phyloP scores from a whole-genome alignment of 2,329 filamentous ascomycete genomes.

The Dactylellina sp. region DNA sequence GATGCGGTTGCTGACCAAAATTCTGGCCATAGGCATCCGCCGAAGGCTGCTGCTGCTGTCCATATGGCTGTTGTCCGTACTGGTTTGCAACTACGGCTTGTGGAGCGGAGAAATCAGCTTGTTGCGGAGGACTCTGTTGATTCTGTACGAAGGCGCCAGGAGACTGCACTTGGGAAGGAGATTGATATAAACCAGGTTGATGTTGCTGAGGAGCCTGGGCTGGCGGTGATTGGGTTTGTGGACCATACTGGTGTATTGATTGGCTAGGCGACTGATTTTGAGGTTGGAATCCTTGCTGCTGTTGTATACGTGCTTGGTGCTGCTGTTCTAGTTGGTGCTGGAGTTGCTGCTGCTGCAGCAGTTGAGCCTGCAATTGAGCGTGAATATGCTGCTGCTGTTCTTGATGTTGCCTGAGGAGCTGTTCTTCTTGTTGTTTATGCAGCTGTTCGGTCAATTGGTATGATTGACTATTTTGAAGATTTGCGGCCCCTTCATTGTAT shows the following conservation, averaged over 20 bases:
- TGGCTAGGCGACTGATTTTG: slow-evolving; percentile 35
- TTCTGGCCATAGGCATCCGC: slow-evolving; percentile 25
- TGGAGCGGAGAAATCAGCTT: slow-evolving; percentile 18
- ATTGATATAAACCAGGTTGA: slow-evolving; percentile 26
- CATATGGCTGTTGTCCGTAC: slow-evolving; percentile 25
- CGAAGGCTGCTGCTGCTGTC: slow-evolving; percentile 26
- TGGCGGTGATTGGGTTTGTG: slow-evolving; percentile 35
- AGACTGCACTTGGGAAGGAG: slow-evolving; percentile 20
- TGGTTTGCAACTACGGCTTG: slow-evolving; percentile 6
- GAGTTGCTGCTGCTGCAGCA: slow-evolving; percentile 13
- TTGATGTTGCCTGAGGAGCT: slow-evolving; percentile 41
- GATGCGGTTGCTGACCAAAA: slow-evolving; percentile 9
- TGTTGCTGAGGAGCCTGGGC: slow-evolving; percentile 25
- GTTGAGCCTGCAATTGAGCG: slow-evolving; percentile 7
- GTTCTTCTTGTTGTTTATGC: slow-evolving; percentile 47
- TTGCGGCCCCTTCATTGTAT: slow-evolving; percentile 18
- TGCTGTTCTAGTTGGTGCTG: slow-evolving; percentile 36
- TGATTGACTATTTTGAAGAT: slow-evolving; percentile 23
- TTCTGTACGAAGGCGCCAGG: slow-evolving; percentile 20
- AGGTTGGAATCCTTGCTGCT: slow-evolving; percentile 26
- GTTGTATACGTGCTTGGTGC: slow-evolving; percentile 12
- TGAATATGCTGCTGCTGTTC: slow-evolving; percentile 31
- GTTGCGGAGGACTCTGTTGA: slow-evolving; percentile 32
- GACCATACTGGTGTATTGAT: slow-evolving; percentile 35
- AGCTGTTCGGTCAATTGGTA: slow-evolving; percentile 39